These are phyloP conservation scores for Immersiporthe knoxdaviesiana DNA, from an alignment of 2,329 filamentous ascomycete species.

Conservation along the genomic window DNA sequence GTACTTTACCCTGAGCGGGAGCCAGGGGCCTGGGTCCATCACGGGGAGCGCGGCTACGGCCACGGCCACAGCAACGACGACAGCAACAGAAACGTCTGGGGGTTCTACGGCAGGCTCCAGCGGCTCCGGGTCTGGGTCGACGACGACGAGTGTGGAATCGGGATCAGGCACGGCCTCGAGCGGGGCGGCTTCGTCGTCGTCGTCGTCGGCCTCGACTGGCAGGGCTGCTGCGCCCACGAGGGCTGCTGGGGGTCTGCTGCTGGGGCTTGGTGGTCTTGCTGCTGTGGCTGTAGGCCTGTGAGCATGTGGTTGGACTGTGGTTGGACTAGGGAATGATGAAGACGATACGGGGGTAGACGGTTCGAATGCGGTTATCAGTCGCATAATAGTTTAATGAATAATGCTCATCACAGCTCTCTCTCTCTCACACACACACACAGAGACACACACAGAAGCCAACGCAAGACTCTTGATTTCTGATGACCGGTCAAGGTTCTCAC, in stretches of 20 bases:
- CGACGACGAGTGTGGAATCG: not conserved
- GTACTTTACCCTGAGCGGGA: constrained; percentile 46
- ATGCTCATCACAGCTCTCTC: constrained; percentile 22
- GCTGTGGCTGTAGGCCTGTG: constrained; percentile 1
- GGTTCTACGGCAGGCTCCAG: not conserved
- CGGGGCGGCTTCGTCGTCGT: not conserved
- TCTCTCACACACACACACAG: too few species aligned
- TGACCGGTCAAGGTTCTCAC: not conserved
- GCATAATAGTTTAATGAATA: not conserved
- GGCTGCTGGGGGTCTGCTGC: constrained; percentile 2
- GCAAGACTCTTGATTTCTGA: not conserved
- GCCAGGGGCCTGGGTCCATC: constrained; percentile 46
- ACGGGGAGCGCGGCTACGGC: constrained; percentile 45
- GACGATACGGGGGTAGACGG: not conserved
- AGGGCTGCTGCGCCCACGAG: not conserved
- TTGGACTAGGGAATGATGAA: too few species aligned
- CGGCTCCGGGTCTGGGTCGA: not conserved
- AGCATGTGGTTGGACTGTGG: not conserved
- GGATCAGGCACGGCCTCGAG: not conserved
- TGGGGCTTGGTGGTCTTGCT: constrained; percentile 8
- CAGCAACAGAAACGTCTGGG: not conserved
- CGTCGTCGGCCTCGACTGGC: not conserved
- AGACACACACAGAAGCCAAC: not conserved
- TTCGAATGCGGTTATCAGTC: not conserved
- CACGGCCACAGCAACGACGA: constrained; percentile 38